Conservation (phyloP, 352 stramenopile genomes). For the Aphanomyces invadans region DNA sequence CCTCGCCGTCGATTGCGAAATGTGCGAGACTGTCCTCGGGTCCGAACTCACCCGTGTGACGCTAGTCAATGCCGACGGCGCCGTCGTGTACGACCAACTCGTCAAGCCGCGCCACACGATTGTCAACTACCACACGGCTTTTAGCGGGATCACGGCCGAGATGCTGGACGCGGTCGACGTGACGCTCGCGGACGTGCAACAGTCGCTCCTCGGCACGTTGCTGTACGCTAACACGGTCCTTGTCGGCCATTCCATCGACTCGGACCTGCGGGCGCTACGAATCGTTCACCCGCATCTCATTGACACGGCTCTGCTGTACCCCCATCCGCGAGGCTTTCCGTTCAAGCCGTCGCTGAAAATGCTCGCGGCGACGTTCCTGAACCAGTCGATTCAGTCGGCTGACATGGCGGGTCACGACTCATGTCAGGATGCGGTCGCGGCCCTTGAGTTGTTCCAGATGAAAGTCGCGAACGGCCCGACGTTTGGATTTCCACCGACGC, state of each 20-base stretch:
- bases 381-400: constrained; percentile 68
- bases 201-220: constrained; percentile 42
- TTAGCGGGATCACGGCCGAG: constrained; percentile 81
- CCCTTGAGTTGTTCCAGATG: constrained; percentile 65
- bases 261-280: constrained; percentile 67
- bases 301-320: constrained; percentile 78
- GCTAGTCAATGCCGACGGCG: constrained; percentile 46
- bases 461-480: constrained; percentile 60
- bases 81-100: constrained; percentile 73
- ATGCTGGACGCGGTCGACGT: constrained; percentile 46
- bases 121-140: constrained; percentile 86
- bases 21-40: constrained; percentile 82
- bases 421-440: constrained; percentile 68
- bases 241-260: constrained; percentile 82
- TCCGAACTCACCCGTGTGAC: constrained; percentile 79
- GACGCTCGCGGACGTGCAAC: constrained; percentile 68
- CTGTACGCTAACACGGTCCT: constrained; percentile 70
- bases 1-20: constrained; percentile 84
- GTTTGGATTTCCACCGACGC: constrained; percentile 56
- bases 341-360: constrained; percentile 79
- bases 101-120: constrained; percentile 80
- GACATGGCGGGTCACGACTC: constrained; percentile 61
- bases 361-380: constrained; percentile 74
- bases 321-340: constrained; percentile 73
- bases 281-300: constrained; percentile 61